Base-by-base conservation (phyloP, 441 rosid genomes). In the Gossypium schwendimanii region DNA sequence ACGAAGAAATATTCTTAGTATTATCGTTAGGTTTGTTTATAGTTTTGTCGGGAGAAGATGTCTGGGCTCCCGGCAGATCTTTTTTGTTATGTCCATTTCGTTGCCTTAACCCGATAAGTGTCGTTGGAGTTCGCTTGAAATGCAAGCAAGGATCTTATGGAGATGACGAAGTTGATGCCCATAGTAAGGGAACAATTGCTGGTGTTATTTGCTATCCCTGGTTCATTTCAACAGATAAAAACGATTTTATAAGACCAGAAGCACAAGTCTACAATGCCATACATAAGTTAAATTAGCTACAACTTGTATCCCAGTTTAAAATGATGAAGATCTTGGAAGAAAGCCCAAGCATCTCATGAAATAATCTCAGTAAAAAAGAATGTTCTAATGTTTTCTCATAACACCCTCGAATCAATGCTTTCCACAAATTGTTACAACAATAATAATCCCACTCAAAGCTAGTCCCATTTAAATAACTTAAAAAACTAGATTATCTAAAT, bases 101-200 rank as follows among this genome's bases (percentile, higher is more conserved):
- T 28, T 28, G 33, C 33, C 33, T 28, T 28, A 28, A 0, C 33
- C 33, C 6, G 6, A 4, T 4, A 28, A 28, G 6, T 28, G 33
- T 28, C 4, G 33, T 28, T 28, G 6, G 1, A 28, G 33, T 28
- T 28, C 6, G 33, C 33, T 28, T 28, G 33, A 28, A 28, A 28
- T 28, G 6, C 33, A 28, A 28, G 33, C 33, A 28, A 28, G 33
- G 6, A 28, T 4, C 33, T 28, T 28, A 28, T 28, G 33, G 33
- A 4, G 33, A 28, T 4, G 33, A 28, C 33, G 33, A 4, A 28
- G 33, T 44, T 49, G 94, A 89, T 72, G 86, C 83, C 23, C 89
- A 87, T 72, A 85, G 84, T 82, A 89, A 89, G 73, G 91, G 89
- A 67, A 88, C 91, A 24, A 84, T 89, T 49, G 94, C 96, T 41